Base-by-base conservation (phyloP, 2,329 filamentous ascomycete genomes). In the Ophiostoma sp. region DNA sequence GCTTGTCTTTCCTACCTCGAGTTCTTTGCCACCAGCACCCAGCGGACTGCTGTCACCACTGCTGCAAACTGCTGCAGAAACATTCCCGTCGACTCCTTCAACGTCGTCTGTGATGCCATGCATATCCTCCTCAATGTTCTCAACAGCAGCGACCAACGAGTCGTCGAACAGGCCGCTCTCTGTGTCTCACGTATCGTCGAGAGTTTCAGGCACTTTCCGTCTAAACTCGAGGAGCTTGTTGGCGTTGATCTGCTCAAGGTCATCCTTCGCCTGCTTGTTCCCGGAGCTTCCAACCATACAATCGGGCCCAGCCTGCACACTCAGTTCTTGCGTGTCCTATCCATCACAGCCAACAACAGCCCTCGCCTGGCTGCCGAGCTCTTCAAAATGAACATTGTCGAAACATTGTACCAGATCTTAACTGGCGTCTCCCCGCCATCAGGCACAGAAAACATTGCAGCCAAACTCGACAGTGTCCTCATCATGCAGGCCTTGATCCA, bases 401-500 rank as follows among this genome's bases (percentile, higher is more conserved):
- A 98, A 79, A 99, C 95, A 0, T 83, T 99, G 1, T 99, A 98
- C 77, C 95, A 99, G 79, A 98, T 99, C 60, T 81, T 99, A 67
- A 98, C 95, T 0, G 95, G 95, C 27, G 93, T 99, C 1, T 98
- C 95, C 0, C 94, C 95, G 1, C 95, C 95, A 0, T 87, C 84
- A 73, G 91, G 90, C 44, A 89, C 86, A 1, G 89, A 93, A 48
- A 89, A 94, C 77, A 87, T 93, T 71, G 90, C 89, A 39, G 90
- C 87, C 52, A 97, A 96, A 80, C 90, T 98, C 73, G 94, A 98
- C 79, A 97, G 93, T 77, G 94, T 98, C 70, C 87, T 99, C 65
- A 95, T 99, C 76, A 99, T 99, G 96, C 95, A 99, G 81, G 93
- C 96, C 52, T 84, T 99, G 73, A 97, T 99, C 68, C 95, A 98